Evolutionary conservation across 225 moss, liverwort and hornwort species (phyloP), one percentile per base, ranked within the genome.

Genomic region (Pseudisothecium myosuroides): DNA sequence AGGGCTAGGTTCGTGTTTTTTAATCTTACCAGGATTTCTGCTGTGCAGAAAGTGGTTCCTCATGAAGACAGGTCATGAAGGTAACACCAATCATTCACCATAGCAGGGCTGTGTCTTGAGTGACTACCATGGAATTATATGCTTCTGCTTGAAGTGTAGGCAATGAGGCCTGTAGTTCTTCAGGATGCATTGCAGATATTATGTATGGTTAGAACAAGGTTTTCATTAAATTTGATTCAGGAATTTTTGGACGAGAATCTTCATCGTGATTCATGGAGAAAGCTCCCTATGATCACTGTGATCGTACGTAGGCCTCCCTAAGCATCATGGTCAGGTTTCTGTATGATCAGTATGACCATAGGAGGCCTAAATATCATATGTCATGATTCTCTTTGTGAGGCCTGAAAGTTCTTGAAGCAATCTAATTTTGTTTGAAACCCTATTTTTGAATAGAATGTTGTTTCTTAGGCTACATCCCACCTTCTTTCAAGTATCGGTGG

Each of bases 41-140:
- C 71, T 91, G 69, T 90, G 94, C 98, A 99, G 98, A 93, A 99
- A 99, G 87, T 99, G 98, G 98, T 99, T 99, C 68, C 92, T 99
- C 65, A 77, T 79, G 65, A 99, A 99, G 95, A 99, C 97, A 52
- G 98, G 98, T 89, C 95, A 96, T 90, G 96, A 96, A 97, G 98
- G 98, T 98, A 94, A 84, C 31, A 77, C 26, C 41, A 65, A 74
- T 72, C 55, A 41, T 80, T 90, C 29, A 60, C 41, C 56, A 19
- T 41, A 76, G 23, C 77, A 80, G 82, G 54, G 58, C 63, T 86
- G 19, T 90, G 90, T 55, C 41, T 83, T 54, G 20, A 83, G 27
- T 84, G 59, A 64, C 31, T 77, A 66, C 18, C 14, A 19, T 67
- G 61, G 66, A 88, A 76, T 54, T 66, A 15, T 77, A 29, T 86